phyloP scores from a whole-genome alignment of 1,139 yeast genomes.

The Suhomyces guaymorum region DNA sequence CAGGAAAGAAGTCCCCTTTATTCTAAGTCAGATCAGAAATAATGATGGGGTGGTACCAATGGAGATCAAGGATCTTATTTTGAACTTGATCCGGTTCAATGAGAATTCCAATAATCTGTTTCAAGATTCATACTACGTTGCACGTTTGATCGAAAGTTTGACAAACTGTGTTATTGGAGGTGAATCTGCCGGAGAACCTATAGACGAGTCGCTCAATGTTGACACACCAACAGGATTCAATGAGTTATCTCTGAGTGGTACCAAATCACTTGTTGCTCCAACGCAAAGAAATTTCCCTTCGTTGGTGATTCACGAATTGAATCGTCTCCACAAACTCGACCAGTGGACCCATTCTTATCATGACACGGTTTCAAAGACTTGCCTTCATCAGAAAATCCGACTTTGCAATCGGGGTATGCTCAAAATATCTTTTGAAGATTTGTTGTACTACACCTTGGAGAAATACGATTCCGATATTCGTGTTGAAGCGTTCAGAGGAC shows the following conservation, averaged over 20 bases:
- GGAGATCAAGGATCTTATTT: conserved; percentile 59
- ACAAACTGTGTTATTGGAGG: conserved; percentile 35
- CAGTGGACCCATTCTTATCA: conserved; percentile 84
- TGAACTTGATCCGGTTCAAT: conserved; percentile 76
- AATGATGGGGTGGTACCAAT: conserved; percentile 67
- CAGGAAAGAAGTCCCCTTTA: conserved; percentile 65
- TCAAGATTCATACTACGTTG: conserved; percentile 70
- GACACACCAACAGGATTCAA: conserved; percentile 24
- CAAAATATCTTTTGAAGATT: conserved; percentile 50
- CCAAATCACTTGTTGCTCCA: conserved; percentile 2
- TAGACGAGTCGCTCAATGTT: conserved; percentile 19
- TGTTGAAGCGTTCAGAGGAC: conserved; percentile 66
- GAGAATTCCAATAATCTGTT: conserved; percentile 81
- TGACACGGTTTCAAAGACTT: conserved; percentile 55
- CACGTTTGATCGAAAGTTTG: conserved; percentile 58
- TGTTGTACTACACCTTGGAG: conserved; percentile 53
- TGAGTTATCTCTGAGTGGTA: conserved; percentile 1
- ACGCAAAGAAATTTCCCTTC: conserved; percentile 2
- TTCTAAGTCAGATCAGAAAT: conserved; percentile 62
- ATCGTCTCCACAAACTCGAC: conserved; percentile 77
- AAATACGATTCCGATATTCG: conserved; percentile 56
- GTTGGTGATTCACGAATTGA: conserved; percentile 45
- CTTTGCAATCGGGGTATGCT: conserved; percentile 61
- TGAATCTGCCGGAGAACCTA: neutral
- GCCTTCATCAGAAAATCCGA: conserved; percentile 58